Evolutionary conservation across 179 eudicot genomes (phyloP).

Genomic region (Actinidia polygama): DNA sequence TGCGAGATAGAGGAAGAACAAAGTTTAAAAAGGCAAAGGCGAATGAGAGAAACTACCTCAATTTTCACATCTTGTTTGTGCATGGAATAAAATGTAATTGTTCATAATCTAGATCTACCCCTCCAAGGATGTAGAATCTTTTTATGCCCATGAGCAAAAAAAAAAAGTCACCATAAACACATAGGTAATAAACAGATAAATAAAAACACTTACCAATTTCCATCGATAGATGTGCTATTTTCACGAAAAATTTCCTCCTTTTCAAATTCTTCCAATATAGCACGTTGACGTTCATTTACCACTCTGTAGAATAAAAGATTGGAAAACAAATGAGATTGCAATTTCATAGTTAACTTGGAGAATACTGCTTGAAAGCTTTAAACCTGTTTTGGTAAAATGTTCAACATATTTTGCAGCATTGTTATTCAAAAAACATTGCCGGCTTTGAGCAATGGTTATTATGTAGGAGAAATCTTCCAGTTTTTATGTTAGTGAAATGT

Average conservation of each 20-base stretch:
- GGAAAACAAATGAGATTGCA: slow-evolving; percentile 16
- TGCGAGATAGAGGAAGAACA: not conserved
- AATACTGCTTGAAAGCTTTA: not conserved
- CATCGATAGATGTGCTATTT: slow-evolving; percentile 46
- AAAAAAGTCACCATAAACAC: not conserved
- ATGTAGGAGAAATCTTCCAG: not conserved
- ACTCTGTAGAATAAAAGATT: slow-evolving; percentile 43
- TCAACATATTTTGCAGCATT: not conserved
- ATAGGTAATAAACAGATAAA: not conserved
- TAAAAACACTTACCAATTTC: slow-evolving; percentile 57
- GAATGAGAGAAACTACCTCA: slow-evolving; percentile 1
- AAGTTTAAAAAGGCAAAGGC: not conserved
- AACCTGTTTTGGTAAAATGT: slow-evolving; percentile 7
- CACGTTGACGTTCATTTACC: slow-evolving; percentile 84
- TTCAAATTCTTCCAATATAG: slow-evolving; percentile 86
- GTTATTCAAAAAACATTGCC: not conserved
- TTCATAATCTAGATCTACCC: not conserved
- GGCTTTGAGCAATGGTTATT: not conserved
- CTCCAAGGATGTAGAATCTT: not conserved
- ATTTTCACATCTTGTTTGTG: not conserved
- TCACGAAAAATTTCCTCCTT: slow-evolving; percentile 69
- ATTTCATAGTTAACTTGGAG: not conserved
- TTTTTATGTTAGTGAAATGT: not conserved
- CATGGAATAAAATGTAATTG: not conserved
- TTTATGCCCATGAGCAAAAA: not conserved